Evolutionary conservation across 1,139 yeast species (phyloP).

Genomic region (Zygosaccharomyces sapae): DNA sequence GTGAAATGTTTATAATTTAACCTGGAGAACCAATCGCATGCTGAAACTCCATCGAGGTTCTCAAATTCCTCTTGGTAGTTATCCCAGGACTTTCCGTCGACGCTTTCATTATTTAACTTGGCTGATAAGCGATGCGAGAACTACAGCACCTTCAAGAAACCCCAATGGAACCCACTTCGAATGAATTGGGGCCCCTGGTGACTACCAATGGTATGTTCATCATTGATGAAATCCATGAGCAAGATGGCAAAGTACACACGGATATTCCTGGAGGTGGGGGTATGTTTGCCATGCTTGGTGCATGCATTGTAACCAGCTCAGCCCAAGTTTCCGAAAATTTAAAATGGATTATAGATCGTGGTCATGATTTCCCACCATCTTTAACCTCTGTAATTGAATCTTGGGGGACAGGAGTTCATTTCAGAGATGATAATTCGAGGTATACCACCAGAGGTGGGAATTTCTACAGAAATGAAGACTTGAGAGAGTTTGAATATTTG

Average conservation of each 20-base stretch:
- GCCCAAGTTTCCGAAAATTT: slow-evolving; percentile 38
- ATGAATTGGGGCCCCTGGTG: slow-evolving; percentile 33
- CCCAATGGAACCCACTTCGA: not conserved
- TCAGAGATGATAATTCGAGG: slow-evolving; percentile 50
- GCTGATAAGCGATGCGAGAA: not conserved
- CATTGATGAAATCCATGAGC: slow-evolving; percentile 71
- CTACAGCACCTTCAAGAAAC: not conserved
- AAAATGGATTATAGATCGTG: slow-evolving; percentile 74
- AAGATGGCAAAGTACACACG: slow-evolving; percentile 42
- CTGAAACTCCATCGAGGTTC: too few species aligned
- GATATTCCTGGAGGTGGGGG: slow-evolving; percentile 89
- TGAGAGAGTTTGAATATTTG: slow-evolving; percentile 50
- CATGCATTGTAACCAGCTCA: slow-evolving; percentile 49
- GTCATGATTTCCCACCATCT: slow-evolving; percentile 63
- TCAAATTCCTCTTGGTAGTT: too few species aligned
- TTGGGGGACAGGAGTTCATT: slow-evolving; percentile 62
- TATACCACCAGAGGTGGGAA: slow-evolving; percentile 81
- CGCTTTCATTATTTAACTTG: not conserved
- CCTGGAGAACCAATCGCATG: too few species aligned
- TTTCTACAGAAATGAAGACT: slow-evolving; percentile 61
- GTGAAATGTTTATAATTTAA: too few species aligned
- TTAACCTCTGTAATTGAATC: slow-evolving; percentile 45
- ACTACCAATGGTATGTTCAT: slow-evolving; percentile 84
- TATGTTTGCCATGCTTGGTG: slow-evolving; percentile 75
- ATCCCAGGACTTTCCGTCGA: too few species aligned